These are phyloP conservation scores for Trypanosoma cruzi DNA, from an alignment of 208 protist species.

Conservation along the genomic window DNA sequence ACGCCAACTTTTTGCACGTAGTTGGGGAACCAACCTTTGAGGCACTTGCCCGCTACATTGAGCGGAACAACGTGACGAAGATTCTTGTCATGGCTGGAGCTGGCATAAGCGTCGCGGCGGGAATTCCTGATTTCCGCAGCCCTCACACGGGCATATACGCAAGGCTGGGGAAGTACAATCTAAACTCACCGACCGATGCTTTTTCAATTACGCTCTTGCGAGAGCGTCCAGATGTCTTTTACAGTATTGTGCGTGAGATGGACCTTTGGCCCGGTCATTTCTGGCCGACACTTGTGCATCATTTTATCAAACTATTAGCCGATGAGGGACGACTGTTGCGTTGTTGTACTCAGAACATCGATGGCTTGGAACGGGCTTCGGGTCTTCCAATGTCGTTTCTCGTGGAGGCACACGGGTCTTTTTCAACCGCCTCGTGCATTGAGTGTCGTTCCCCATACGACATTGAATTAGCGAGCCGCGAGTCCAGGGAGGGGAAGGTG, in stretches of 20 bases:
- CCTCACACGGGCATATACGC: slow-evolving; percentile 92
- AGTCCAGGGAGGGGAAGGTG: slow-evolving; percentile 45
- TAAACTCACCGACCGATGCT: slow-evolving; percentile 88
- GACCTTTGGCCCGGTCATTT: slow-evolving; percentile 84
- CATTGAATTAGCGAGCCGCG: slow-evolving; percentile 32
- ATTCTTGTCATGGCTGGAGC: slow-evolving; percentile 92
- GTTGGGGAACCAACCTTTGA: slow-evolving; percentile 51
- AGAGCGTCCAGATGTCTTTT: slow-evolving; percentile 91
- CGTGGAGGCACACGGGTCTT: slow-evolving; percentile 97
- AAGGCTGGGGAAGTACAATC: slow-evolving; percentile 88
- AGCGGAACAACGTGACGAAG: slow-evolving; percentile 59
- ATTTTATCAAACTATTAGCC: slow-evolving; percentile 93
- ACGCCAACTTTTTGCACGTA: slow-evolving; percentile 32
- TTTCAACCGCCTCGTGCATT: slow-evolving; percentile 86
- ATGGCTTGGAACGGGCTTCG: slow-evolving; percentile 89
- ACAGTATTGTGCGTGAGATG: slow-evolving; percentile 85
- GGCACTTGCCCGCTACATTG: slow-evolving; percentile 74
- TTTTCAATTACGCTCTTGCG: slow-evolving; percentile 93
- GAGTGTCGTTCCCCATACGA: slow-evolving; percentile 66
- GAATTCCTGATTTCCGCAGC: slow-evolving; percentile 96
- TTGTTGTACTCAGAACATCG: slow-evolving; percentile 98
- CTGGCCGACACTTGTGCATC: slow-evolving; percentile 88
- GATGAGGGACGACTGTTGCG: slow-evolving; percentile 92
- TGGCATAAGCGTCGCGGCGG: slow-evolving; percentile 91
- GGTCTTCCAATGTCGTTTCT: slow-evolving; percentile 81